phyloP scores from a whole-genome alignment of 305 asterid genomes.

The Lippia alba region DNA sequence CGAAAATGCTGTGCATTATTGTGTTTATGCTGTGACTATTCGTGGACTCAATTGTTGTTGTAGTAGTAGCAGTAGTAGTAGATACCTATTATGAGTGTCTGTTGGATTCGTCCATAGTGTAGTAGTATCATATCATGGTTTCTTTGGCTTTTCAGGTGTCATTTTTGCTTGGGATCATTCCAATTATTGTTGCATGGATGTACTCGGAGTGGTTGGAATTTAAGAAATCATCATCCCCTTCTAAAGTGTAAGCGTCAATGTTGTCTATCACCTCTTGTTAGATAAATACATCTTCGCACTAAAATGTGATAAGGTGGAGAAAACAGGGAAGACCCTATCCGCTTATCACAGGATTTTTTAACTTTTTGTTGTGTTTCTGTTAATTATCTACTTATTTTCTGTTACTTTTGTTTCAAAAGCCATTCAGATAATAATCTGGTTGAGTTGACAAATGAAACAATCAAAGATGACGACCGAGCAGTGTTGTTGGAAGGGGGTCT shows the following conservation, averaged over 20 bases:
- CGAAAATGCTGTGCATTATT: slow-evolving; percentile 3
- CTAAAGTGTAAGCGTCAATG: slow-evolving; percentile 71
- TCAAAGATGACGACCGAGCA: slow-evolving; percentile 82
- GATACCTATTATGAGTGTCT: neutral
- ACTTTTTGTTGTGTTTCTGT: slow-evolving; percentile 4
- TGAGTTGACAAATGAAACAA: slow-evolving; percentile 64
- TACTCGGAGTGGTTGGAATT: slow-evolving; percentile 87
- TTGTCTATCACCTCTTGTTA: slow-evolving; percentile 6
- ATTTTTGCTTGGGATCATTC: slow-evolving; percentile 78
- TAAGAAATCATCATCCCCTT: slow-evolving; percentile 60
- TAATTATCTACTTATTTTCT: slow-evolving; percentile 20
- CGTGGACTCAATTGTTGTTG: neutral
- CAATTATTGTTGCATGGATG: slow-evolving; percentile 73
- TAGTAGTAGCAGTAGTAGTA: neutral
- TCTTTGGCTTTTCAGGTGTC: slow-evolving; percentile 69
- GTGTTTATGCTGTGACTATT: slow-evolving; percentile 23
- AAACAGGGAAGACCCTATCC: neutral
- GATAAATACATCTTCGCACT: neutral
- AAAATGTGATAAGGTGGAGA: neutral
- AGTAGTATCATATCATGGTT: neutral
- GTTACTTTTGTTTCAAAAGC: slow-evolving; percentile 49
- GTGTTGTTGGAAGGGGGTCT: slow-evolving; percentile 91
- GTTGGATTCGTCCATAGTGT: neutral
- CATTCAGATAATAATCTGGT: slow-evolving; percentile 85
- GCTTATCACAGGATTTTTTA: slow-evolving; percentile 8